Evolutionary conservation across 257 asterid species (phyloP).

Genomic region (Salvia miltiorrhiza): DNA sequence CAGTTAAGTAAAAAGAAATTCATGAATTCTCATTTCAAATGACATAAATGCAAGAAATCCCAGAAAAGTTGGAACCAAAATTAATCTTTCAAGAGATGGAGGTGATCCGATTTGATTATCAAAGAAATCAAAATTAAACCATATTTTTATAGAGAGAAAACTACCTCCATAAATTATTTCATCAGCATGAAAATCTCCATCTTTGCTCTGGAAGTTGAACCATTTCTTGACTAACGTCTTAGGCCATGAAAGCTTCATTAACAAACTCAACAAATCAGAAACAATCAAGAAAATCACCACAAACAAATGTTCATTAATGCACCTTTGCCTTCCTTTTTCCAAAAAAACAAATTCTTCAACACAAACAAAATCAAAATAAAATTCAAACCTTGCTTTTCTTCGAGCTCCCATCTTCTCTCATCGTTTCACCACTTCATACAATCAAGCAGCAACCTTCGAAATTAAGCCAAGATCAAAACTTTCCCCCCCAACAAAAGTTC

Average conservation of each 20-base stretch:
- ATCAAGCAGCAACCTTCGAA: not conserved
- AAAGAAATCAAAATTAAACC: constrained; percentile 4
- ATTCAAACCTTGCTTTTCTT: constrained; percentile 78
- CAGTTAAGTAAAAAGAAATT: not conserved
- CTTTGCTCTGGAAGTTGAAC: constrained; percentile 66
- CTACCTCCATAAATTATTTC: constrained; percentile 51
- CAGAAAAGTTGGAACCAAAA: constrained; percentile 7
- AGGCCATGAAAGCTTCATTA: constrained; percentile 69
- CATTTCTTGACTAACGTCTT: constrained; percentile 82
- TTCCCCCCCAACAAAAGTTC: constrained; percentile 19
- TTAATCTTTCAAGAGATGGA: not conserved
- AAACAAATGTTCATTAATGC: constrained; percentile 22
- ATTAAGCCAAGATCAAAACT: constrained; percentile 35
- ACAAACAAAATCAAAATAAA: constrained; percentile 26
- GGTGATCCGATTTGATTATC: not conserved
- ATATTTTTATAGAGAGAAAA: not conserved
- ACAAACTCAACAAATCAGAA: constrained; percentile 8
- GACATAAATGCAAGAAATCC: constrained; percentile 29
- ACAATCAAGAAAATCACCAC: not conserved
- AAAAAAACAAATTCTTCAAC: not conserved
- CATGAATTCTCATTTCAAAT: constrained; percentile 16
- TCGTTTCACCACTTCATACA: constrained; percentile 54
- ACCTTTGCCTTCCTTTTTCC: not conserved
- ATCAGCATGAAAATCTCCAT: constrained; percentile 77
- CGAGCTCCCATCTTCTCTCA: constrained; percentile 72